phyloP scores from a whole-genome alignment of 768 basidiomycete genomes.

The Lentinula raphanica region DNA sequence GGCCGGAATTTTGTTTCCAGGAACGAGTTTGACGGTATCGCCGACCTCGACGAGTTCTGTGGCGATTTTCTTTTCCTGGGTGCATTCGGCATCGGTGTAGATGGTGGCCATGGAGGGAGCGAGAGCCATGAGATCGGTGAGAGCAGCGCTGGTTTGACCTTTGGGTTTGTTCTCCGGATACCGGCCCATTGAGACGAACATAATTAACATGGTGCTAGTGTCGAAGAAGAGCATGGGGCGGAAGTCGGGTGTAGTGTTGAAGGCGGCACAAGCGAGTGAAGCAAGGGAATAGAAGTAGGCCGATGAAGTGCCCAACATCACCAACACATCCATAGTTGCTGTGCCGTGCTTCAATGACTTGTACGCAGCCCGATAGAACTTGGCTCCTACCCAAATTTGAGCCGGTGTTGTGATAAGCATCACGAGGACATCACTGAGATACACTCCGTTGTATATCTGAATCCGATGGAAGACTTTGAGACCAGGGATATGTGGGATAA shows the following conservation, averaged over 20 bases:
- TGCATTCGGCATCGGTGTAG: slow-evolving; percentile 80
- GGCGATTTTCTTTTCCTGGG: slow-evolving; percentile 83
- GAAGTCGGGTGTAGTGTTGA: slow-evolving; percentile 60
- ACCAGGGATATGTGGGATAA: slow-evolving; percentile 63
- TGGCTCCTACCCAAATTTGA: slow-evolving; percentile 86
- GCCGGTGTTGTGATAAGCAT: slow-evolving; percentile 81
- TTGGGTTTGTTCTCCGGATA: slow-evolving; percentile 96
- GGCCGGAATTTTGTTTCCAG: slow-evolving; percentile 94
- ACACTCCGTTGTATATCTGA: slow-evolving; percentile 60
- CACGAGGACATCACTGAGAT: slow-evolving; percentile 75
- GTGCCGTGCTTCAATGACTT: slow-evolving; percentile 85
- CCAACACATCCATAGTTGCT: slow-evolving; percentile 97
- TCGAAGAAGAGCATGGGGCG: slow-evolving; percentile 94
- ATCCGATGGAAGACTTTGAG: slow-evolving; percentile 47
- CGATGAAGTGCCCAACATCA: slow-evolving; percentile 91
- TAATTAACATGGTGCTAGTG: slow-evolving; percentile 97
- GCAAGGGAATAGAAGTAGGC: slow-evolving; percentile 88
- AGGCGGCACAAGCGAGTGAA: slow-evolving; percentile 58
- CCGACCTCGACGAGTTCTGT: slow-evolving; percentile 95
- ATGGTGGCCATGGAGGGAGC: slow-evolving; percentile 94
- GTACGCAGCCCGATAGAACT: slow-evolving; percentile 87
- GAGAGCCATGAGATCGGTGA: slow-evolving; percentile 94
- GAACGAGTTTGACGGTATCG: slow-evolving; percentile 89
- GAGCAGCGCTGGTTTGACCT: slow-evolving; percentile 92
- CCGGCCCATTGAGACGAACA: slow-evolving; percentile 92